A percentile compares a stretch with the other conserved stretches of the same genome.
phyloP scores from a whole-genome alignment of 2,329 filamentous ascomycete genomes.

The Stagonosporopsis cucurbitacearum region DNA sequence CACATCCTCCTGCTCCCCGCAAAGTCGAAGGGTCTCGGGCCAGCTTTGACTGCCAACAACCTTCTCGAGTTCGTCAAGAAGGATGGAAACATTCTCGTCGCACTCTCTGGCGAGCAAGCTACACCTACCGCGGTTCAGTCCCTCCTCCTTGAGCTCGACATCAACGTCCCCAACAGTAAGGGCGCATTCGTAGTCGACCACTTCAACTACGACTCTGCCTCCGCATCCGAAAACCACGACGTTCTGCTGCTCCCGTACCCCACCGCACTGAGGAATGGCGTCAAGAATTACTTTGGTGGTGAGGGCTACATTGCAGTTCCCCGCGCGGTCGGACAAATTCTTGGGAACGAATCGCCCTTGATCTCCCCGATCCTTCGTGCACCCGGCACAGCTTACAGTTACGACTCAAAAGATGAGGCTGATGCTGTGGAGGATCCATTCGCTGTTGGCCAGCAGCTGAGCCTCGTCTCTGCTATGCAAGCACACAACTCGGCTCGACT shows the following conservation, averaged over 20 bases:
- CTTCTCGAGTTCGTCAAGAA: slow-evolving; percentile 92
- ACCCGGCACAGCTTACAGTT: slow-evolving; percentile 85
- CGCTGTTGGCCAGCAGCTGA: slow-evolving; percentile 81
- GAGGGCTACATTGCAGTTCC: slow-evolving; percentile 80
- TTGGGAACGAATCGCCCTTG: slow-evolving; percentile 77
- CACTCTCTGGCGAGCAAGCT: slow-evolving; percentile 74
- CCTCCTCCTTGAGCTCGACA: slow-evolving; percentile 85
- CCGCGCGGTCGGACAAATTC: slow-evolving; percentile 76
- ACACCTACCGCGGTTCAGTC: slow-evolving; percentile 77
- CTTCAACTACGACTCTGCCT: slow-evolving; percentile 85
- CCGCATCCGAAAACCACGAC: slow-evolving; percentile 83
- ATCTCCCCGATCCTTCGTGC: slow-evolving; percentile 83
- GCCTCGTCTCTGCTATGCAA: slow-evolving; percentile 84
- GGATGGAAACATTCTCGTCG: slow-evolving; percentile 87
- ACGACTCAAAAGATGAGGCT: slow-evolving; percentile 87
- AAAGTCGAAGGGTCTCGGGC: slow-evolving; percentile 91
- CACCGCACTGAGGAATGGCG: slow-evolving; percentile 66
- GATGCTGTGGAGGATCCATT: slow-evolving; percentile 78
- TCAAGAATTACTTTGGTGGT: slow-evolving; percentile 79
- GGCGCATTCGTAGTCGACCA: slow-evolving; percentile 89
- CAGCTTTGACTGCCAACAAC: slow-evolving; percentile 81
- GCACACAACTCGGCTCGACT: slow-evolving; percentile 92
- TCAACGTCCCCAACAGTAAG: slow-evolving; percentile 84
- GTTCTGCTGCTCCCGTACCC: slow-evolving; percentile 80
- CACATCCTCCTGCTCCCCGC: slow-evolving; percentile 88